phyloP scores from a whole-genome alignment of 768 basidiomycete species.

The Termitomyces titanicus region DNA sequence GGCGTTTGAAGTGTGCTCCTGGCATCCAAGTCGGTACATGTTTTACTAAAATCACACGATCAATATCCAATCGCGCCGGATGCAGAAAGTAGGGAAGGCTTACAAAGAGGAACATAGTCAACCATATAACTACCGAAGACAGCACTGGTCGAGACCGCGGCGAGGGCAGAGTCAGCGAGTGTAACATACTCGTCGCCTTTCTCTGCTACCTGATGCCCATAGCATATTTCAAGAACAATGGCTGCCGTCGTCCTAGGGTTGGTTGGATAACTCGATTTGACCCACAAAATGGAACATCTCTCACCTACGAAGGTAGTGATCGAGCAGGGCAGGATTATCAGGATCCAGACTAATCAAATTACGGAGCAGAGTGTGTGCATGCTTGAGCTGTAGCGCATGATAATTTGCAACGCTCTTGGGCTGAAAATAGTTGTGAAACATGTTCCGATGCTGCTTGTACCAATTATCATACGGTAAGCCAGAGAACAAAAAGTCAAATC shows the following conservation, averaged over 20 bases:
- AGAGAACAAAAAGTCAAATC: slow-evolving; percentile 15
- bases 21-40: slow-evolving; percentile 47
- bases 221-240: slow-evolving; percentile 10
- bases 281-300: neutral
- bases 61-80: neutral
- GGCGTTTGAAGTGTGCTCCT: slow-evolving; percentile 40
- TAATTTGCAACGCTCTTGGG: slow-evolving; percentile 15
- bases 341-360: slow-evolving; percentile 17
- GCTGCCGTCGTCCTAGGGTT: slow-evolving; percentile 4
- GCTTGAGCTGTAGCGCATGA: slow-evolving; percentile 15
- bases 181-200: slow-evolving; percentile 21
- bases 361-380: slow-evolving; percentile 21
- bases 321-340: slow-evolving; percentile 12
- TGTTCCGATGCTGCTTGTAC: slow-evolving; percentile 20
- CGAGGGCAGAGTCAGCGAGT: slow-evolving; percentile 21
- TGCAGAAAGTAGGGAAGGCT: neutral
- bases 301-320: slow-evolving; percentile 24
- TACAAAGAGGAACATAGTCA: slow-evolving; percentile 13
- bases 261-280: no score
- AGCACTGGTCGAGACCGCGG: slow-evolving; percentile 12
- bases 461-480: slow-evolving; percentile 19
- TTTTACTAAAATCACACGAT: slow-evolving; percentile 23
- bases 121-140: slow-evolving; percentile 21
- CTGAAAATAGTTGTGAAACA: slow-evolving; percentile 23
- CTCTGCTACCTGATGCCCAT: slow-evolving; percentile 19